Base-by-base conservation (phyloP, 345 rosid genomes). In the Dimocarpus longan region DNA sequence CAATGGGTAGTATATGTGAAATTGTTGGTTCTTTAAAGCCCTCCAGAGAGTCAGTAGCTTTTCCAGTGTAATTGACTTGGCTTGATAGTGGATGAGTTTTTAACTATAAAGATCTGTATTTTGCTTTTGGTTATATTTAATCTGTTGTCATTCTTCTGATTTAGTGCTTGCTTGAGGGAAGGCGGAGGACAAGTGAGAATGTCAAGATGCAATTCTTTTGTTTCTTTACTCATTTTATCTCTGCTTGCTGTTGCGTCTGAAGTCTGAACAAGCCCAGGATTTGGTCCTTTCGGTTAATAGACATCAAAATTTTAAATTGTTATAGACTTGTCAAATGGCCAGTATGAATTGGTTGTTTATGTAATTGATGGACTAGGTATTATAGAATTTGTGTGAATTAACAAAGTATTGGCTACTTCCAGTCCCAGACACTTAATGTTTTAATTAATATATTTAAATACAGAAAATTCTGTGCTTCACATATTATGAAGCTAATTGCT, bases 41-140 rank as follows among this genome's bases (percentile, higher is more conserved):
- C 8, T 73, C 65, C 76, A 39, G 60, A 52, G 37, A 73, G 19
- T 39, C 48, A 5, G 19, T 12, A 22, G 54, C 22, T 73, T 22
- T 21, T 50, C 40, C 43, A 48, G 26, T 63, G 59, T 28, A 74
- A 50, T 32, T 74, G 37, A 28, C 57, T 74, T 74, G 70, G 59
- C 43, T 74, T 18, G 10, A 59, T 54, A 54, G n/a, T 54, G 59
- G n/a, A 5, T 54, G n/a, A 54, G 59, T 54, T 54, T 54, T 54
- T 54, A 54, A 54, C 59, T 54, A 16, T 15, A 16, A 1, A 7
- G 50, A 10, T 42, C 50, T 46, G 50, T 46, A 32, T 46, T 15
- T 32, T 18, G 5, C 19, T 63, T 24, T 73, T n/a, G 66, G 76
- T 73, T 19, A 28, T 56, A 9, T 72, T 37, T 72, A 56, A 48